phyloP scores from a whole-genome alignment of 345 rosid species.

The Salix brachista region DNA sequence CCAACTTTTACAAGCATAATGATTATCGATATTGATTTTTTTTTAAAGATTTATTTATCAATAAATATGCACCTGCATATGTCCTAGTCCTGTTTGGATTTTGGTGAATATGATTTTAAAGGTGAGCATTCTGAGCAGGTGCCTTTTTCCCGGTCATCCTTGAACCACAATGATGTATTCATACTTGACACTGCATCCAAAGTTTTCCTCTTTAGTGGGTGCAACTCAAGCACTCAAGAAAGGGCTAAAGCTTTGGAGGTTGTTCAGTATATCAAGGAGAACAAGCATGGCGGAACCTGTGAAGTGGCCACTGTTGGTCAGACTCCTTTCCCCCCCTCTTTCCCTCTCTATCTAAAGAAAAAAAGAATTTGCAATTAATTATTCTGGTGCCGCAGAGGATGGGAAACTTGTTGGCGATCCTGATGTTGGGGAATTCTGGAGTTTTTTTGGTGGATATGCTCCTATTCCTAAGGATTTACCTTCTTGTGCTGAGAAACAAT shows the following conservation, averaged over 20 bases:
- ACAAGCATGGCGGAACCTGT: conserved; percentile 69
- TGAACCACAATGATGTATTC: conserved; percentile 74
- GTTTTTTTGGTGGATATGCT: conserved; percentile 85
- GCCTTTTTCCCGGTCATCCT: conserved; percentile 70
- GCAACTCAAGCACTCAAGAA: conserved; percentile 76
- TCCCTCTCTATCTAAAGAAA: not conserved
- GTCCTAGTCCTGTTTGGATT: not conserved
- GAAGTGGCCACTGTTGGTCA: conserved; percentile 75
- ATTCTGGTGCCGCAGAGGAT: conserved; percentile 58
- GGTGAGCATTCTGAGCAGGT: conserved; percentile 43
- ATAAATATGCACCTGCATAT: not conserved
- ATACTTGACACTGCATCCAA: conserved; percentile 79
- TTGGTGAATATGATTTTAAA: not conserved
- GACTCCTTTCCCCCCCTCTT: conserved; percentile 18
- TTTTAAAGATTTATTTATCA: not conserved
- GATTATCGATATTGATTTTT: not conserved
- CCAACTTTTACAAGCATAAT: not conserved
- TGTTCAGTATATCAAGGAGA: conserved; percentile 65
- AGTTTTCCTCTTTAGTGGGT: conserved; percentile 76
- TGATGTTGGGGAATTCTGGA: conserved; percentile 89
- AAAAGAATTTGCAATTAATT: conserved; percentile 9
- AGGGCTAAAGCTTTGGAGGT: conserved; percentile 92
- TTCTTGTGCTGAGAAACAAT: conserved; percentile 31
- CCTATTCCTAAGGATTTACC: conserved; percentile 64
- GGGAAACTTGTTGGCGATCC: conserved; percentile 80